These are phyloP conservation scores for Xerocomus amazonicus DNA, from an alignment of 1,284 basidiomycete genomes.

Conservation along the genomic window DNA sequence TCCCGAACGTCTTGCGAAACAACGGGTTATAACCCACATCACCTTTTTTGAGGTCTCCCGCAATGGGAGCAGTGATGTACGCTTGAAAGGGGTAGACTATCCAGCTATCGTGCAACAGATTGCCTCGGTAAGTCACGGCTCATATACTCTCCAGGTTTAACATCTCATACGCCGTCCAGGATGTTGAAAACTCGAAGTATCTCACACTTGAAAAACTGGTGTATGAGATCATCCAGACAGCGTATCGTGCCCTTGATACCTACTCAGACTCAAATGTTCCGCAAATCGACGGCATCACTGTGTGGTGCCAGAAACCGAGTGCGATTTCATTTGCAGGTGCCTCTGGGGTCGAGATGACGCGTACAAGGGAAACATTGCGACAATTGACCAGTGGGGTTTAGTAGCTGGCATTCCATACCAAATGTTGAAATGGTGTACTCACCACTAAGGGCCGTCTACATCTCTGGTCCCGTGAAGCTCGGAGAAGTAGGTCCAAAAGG, in stretches of 20 bases:
- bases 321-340: conserved; percentile 47
- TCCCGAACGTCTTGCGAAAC: conserved; percentile 47
- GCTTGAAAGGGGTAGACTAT: conserved; percentile 31
- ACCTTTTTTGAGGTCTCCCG: conserved; percentile 32
- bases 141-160: background rate
- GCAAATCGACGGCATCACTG: conserved; percentile 37
- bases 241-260: conserved; percentile 33
- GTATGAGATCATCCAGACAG: conserved; percentile 36
- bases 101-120: conserved; percentile 32
- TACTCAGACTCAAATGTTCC: background rate
- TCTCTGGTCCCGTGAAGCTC: no score
- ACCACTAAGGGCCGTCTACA: no score
- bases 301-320: conserved; percentile 48
- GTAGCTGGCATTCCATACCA: background rate
- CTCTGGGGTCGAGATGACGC: conserved; percentile 32
- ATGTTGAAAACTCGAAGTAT: conserved; percentile 39
- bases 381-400: background rate
- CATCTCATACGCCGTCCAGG: conserved; percentile 25
- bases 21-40: conserved; percentile 44
- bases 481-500: no score
- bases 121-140: conserved; percentile 26
- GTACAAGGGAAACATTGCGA: background rate
- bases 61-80: background rate
- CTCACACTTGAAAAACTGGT: conserved; percentile 52
- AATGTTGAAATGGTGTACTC: background rate